Evolutionary conservation across 2,329 filamentous ascomycete species (phyloP).

Genomic region (Aureobasidium vineae): DNA sequence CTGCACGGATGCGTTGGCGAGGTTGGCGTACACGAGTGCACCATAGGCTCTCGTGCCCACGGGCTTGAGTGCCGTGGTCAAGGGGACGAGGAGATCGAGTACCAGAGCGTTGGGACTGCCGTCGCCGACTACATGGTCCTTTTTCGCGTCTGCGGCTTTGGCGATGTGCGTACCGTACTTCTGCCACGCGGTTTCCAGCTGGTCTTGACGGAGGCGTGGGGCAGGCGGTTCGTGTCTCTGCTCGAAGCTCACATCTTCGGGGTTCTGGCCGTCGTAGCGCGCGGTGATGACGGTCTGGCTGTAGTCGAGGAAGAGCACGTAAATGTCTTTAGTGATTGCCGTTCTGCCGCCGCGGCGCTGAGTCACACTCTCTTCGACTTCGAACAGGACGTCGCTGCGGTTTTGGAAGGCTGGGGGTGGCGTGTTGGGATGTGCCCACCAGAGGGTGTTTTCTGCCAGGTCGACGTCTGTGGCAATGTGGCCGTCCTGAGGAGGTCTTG

Average conservation of each 20-base stretch:
- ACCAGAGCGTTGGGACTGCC: conserved; percentile 76
- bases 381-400: conserved; percentile 77
- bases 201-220: conserved; percentile 78
- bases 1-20: conserved; percentile 88
- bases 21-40: conserved; percentile 88
- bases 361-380: conserved; percentile 74
- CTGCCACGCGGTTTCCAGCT: conserved; percentile 82
- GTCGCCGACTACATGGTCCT: conserved; percentile 79
- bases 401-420: conserved; percentile 79
- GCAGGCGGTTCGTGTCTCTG: conserved; percentile 87
- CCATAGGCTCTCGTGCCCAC: conserved; percentile 89
- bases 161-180: conserved; percentile 77
- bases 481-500: conserved; percentile 68
- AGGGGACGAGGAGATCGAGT: conserved; percentile 69
- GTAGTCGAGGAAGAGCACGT: conserved; percentile 91
- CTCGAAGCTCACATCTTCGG: conserved; percentile 70
- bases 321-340: conserved; percentile 74
- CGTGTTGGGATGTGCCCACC: conserved; percentile 82
- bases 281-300: conserved; percentile 88
- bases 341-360: conserved; percentile 68
- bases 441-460: conserved; percentile 67
- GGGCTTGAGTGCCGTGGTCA: conserved; percentile 71
- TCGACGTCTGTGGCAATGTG: conserved; percentile 89
- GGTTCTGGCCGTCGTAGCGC: conserved; percentile 72
- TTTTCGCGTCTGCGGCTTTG: conserved; percentile 66